Percentiles rank a stretch among this genome's conserved stretches.
Conservation (phyloP, 345 rosid genomes). For the Punica granatum region DNA sequence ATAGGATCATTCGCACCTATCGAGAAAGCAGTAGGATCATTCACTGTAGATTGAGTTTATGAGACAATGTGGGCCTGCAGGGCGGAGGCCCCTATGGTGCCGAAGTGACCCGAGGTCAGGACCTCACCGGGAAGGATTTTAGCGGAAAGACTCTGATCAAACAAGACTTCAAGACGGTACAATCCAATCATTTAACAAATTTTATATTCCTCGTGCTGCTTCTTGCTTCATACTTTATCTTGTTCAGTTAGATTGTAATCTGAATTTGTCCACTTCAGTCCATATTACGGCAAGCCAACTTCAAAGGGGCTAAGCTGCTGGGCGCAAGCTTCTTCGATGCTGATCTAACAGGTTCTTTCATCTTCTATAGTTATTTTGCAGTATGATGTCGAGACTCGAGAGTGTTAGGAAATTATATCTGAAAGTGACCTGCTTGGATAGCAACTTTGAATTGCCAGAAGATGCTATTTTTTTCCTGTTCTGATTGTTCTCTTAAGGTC, state of each 20-base stretch:
- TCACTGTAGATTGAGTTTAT: conserved; percentile 6
- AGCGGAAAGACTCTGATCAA: conserved; percentile 77
- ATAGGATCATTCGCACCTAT: neutral
- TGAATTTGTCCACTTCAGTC: conserved; percentile 38
- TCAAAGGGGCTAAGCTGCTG: conserved; percentile 79
- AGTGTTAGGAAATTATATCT: neutral
- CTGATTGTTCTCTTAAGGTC: neutral
- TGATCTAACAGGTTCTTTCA: conserved; percentile 67
- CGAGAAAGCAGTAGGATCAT: too few species aligned
- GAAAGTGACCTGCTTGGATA: neutral
- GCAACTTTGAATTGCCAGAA: neutral
- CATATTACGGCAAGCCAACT: conserved; percentile 76
- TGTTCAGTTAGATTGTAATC: neutral
- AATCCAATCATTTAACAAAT: neutral
- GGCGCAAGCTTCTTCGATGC: conserved; percentile 99
- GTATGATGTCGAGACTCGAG: too few species aligned
- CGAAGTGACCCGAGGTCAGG: conserved; percentile 92
- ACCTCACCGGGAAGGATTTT: conserved; percentile 76
- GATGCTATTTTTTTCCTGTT: neutral
- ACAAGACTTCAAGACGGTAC: conserved; percentile 93
- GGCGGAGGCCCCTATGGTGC: conserved; percentile 94
- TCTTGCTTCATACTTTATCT: neutral
- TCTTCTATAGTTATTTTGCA: neutral
- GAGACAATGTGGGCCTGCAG: conserved; percentile 20
- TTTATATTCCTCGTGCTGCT: neutral